Evolutionary conservation across 2,329 filamentous ascomycete species (phyloP), one percentile per base, ranked within the genome.

Genomic region (Beauveria brongniartii): DNA sequence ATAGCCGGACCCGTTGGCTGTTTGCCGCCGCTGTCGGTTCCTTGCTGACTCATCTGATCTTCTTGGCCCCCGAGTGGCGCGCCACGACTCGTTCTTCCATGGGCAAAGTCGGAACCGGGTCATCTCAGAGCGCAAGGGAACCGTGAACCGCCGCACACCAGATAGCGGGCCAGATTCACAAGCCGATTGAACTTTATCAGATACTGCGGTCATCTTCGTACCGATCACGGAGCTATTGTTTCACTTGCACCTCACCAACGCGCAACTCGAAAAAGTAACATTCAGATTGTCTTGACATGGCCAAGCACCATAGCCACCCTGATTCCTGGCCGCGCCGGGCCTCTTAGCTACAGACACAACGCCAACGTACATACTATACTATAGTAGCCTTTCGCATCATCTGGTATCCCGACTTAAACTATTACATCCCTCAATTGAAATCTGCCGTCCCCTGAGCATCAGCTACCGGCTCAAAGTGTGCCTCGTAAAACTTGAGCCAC

Each of bases 401-500:
- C 20, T 28, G 30, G 55, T 28, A 57, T 48, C 41, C 16, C 26
- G 26, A 40, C 12, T 24, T 9, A 6, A 37, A 37, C 14, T 37
- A 37, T 37, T 37, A 37, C 34, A 37, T 16, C 9, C 40, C 22
- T 51, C 75, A 83, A 70, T 84, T 75, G 68, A 84, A 85, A 52
- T 76, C 72, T 7, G 79, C 81, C 3, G 76, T 77, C 4, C 81
- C 82, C 64, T 78, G 77, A 0, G 77, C 77, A 48, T 75, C 76
- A 12, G 75, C 65, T 53, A 78, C 75, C 2, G 77, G 74, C 52
- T 82, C 80, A 43, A 66, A 68, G 56, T 82, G 78, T 34, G 79
- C 75, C 66, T 85, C 77, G 65, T 82, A 85, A 66, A 80, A 85
- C 63, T 72, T 79, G 60, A 76, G 72, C 67, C 80, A 81, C 55